Evolutionary conservation across 75 land plant genomes (phyloP).

Genomic region (Sequoiadendron giganteum): DNA sequence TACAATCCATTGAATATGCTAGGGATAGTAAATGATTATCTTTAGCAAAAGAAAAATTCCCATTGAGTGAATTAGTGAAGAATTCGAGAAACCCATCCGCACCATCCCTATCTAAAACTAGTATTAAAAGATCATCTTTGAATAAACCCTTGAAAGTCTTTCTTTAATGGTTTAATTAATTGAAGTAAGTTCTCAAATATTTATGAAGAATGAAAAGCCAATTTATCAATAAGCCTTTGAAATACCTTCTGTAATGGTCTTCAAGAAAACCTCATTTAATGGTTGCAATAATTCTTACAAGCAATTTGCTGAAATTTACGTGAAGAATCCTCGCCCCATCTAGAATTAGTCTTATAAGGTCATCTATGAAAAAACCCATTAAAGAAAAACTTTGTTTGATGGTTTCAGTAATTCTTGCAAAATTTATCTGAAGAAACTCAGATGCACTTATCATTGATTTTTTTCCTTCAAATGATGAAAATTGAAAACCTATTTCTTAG

Average conservation of each 20-base stretch:
- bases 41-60: not conserved
- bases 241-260: not conserved
- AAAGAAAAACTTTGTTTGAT: not conserved
- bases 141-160: not conserved
- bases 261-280: not conserved
- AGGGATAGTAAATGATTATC: no score
- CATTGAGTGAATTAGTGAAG: not conserved
- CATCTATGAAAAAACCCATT: not conserved
- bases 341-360: not conserved
- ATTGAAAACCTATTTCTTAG: not conserved
- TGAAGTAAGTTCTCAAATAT: not conserved
- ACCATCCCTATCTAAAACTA: not conserved
- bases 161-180: not conserved
- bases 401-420: not conserved
- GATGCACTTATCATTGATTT: not conserved
- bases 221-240: not conserved
- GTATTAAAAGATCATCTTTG: not conserved
- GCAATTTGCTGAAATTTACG: not conserved
- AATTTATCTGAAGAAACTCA: not conserved
- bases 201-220: not conserved
- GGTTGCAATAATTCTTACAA: not conserved
- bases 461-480: not conserved
- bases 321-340: not conserved
- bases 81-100: not conserved
- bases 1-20: no score